A percentile compares a stretch with the other conserved stretches of the same genome.
Conservation (phyloP, 805 yeast genomes). For the Ogataea wickerhamii region DNA sequence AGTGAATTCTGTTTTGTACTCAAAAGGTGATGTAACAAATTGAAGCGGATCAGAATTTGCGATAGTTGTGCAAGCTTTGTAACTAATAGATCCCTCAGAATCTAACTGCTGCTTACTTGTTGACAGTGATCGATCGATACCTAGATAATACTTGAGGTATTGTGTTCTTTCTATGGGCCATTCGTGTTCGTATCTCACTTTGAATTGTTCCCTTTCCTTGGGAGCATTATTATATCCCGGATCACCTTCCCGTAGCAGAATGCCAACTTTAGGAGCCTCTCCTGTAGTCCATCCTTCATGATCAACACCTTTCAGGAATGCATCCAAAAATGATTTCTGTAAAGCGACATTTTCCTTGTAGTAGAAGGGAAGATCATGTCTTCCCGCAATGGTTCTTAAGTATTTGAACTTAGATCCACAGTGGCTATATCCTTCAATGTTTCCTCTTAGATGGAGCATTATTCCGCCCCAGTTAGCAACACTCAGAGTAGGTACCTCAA, state of each 20-base stretch:
- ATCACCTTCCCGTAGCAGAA: conserved; percentile 7
- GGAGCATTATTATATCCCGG: conserved; percentile 5
- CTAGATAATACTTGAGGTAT: conserved; percentile 6
- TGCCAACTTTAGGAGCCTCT: conserved; percentile 9
- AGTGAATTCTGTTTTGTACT: conserved; percentile 6
- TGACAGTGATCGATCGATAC: conserved; percentile 2
- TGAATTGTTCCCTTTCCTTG: conserved; percentile 2
- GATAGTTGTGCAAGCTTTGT: conserved; percentile 6
- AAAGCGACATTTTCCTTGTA: conserved; percentile 7
- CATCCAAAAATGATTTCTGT: conserved; percentile 9
- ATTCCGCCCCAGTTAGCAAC: conserved; percentile 14
- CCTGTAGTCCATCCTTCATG: conserved; percentile 7
- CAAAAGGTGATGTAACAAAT: conserved; percentile 4
- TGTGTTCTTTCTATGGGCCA: conserved; percentile 8
- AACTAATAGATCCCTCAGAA: conserved; percentile 1
- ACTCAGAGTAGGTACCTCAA: conserved; percentile 10
- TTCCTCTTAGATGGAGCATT: conserved; percentile 10
- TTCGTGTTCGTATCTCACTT: conserved; percentile 9
- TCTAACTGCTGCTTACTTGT: neutral
- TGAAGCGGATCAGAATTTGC: conserved; percentile 5
- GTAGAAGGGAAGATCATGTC: conserved; percentile 11
- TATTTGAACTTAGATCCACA: conserved; percentile 7
- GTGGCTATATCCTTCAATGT: conserved; percentile 9
- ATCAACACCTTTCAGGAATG: conserved; percentile 7
- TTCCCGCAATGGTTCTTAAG: conserved; percentile 10